Evolutionary conservation across 2,329 filamentous ascomycete genomes (phyloP), one percentile per base, ranked within the genome.

Genomic region (Monosporascus sp.): DNA sequence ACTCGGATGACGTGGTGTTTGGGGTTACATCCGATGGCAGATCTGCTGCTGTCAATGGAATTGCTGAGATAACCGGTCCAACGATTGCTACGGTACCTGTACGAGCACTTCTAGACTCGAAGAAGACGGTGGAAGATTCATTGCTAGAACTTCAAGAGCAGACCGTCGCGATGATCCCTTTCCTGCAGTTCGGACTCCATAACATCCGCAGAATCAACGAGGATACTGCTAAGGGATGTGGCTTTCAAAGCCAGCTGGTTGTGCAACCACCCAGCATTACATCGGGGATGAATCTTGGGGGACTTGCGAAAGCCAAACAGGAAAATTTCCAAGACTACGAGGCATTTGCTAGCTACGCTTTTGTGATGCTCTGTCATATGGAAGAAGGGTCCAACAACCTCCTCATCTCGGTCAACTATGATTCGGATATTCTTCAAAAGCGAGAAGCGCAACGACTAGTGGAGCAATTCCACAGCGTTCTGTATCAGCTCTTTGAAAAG

Each of bases 101-200:
- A 6, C 68, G 72, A 17, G 65, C 76, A 4, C 57, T 54, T 2
- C 46, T 74, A 8, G 64, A 65, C 24, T 54, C 60, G 2, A 60
- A 64, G 7, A 58, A 59, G 3, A 56, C 61, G 0, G 62, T 74
- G 5, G 55, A 59, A 0, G 65, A 76, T 34, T 79, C 74, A 50
- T 63, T 83, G 22, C 64, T 73, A 27, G 60, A 64, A 3, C 65
- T 81, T 3, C 77, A 81, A 20, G 65, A 73, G n/a, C 69, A 74
- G 41, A 73, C 73, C 1, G 70, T 77, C 0, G 66, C 73, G 4
- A 76, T 77, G 58, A 77, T 80, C 11, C 74, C 76, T 1, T 73
- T 80, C 59, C 74, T 82, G 55, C 79, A 83, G 56, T 63, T 73
- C 19, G 73, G 73, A 4, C 60, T 75, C 26, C 72, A 75, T 52